Conservation (phyloP, 306 rosid species). For the Ormosia semicastrata region DNA sequence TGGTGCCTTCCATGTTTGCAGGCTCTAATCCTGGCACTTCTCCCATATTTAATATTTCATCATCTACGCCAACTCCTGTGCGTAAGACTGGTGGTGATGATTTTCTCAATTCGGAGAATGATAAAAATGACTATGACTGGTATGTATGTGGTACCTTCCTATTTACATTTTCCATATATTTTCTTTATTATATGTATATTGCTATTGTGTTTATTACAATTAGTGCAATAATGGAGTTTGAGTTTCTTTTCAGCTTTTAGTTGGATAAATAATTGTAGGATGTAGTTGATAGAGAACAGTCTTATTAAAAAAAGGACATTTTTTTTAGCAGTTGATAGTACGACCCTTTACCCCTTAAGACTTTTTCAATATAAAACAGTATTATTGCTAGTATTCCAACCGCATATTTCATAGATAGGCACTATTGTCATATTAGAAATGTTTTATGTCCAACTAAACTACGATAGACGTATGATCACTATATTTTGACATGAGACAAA, state of each 20-base stretch:
- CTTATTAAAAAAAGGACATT: neutral
- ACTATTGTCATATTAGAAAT: neutral
- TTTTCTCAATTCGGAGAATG: conserved; percentile 75
- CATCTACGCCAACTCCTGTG: conserved; percentile 56
- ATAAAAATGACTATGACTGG: conserved; percentile 93
- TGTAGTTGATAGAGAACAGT: neutral
- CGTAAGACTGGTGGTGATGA: conserved; percentile 71
- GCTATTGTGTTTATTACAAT: neutral
- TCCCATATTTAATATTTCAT: conserved; percentile 59
- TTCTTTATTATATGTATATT: neutral
- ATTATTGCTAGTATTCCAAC: neutral
- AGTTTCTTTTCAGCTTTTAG: neutral
- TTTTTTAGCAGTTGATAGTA: neutral
- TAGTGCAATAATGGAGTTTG: neutral
- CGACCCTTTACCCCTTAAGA: neutral
- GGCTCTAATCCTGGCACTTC: conserved; percentile 59
- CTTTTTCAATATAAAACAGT: neutral
- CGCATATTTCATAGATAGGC: neutral
- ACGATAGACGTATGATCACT: too few relatives aligned
- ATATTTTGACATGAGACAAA: too few relatives aligned
- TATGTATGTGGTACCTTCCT: conserved; percentile 48
- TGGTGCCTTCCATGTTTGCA: conserved; percentile 34
- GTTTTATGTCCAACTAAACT: too few relatives aligned
- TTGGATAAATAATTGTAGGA: neutral
- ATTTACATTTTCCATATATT: neutral